Base-by-base conservation (phyloP, 129 eudicot genomes). In the Flaveria robusta region DNA sequence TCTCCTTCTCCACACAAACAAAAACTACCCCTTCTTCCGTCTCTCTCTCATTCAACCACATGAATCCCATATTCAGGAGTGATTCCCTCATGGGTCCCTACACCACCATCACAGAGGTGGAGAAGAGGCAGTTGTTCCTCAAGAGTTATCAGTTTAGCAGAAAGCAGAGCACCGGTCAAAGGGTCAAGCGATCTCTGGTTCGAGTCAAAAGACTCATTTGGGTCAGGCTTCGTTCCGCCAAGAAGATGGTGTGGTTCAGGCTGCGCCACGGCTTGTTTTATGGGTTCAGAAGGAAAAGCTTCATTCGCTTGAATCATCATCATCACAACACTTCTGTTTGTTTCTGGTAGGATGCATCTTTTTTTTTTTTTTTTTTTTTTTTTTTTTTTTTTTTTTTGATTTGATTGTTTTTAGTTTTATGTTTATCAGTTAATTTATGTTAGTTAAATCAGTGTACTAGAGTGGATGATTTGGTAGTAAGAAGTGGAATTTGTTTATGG, bases 101-200 rank as follows among this genome's bases (percentile, higher is more conserved):
- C 60, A 19, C 70, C 16, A 66, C 83, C 90, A 73, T 73, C 19
- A 81, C 87, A 77, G 88, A 83, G 47, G 71, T 86, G 49, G 96
- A 93, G 76, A 93, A 93, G 83, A 83, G 98, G 75, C 95, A 84
- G 80, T 72, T 93, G 51, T 93, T 93, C 81, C 70, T 93, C 19
- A 85, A 86, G 77, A 93, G 98, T 82, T 93, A 93, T 70, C 96
- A 88, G 68, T 93, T 93, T 77, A 80, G 88, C 66, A 83, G 98
- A 69, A 93, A 93, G 69, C 89, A 87, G 63, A 88, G 83, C 68
- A 50, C 79, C 12, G 64, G 79, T 5, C 89, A 93, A 70, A 88
- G 56, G 71, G 45, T 93, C 37, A 88, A 81, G 77, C 78, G 82
- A 58, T 85, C 96, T 59, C 64, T 93, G 26, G 81, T 86, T 73